A percentile compares a stretch with the other conserved stretches of the same genome.
phyloP scores from a whole-genome alignment of 2,329 filamentous ascomycete genomes.

The Cladosporium austrohemisphaericum region DNA sequence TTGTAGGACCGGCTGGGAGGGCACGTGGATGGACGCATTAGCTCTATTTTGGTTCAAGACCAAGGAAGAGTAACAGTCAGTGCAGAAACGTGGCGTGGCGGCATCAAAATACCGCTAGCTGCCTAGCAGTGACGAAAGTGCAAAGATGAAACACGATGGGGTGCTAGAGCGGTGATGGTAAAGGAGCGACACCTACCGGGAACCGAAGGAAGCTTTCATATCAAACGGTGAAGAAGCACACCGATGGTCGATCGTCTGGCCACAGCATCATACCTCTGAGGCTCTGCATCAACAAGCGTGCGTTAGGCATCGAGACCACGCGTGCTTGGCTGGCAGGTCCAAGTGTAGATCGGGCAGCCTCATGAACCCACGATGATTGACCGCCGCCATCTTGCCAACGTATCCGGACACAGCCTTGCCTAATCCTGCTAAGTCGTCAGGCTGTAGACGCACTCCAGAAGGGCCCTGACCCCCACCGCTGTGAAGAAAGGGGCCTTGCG shows the following conservation, averaged over 20 bases:
- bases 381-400: slow-evolving; percentile 8
- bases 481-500: slow-evolving; percentile 16
- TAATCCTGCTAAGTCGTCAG: slow-evolving; percentile 11
- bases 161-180: slow-evolving; percentile 6
- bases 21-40: slow-evolving; percentile 13
- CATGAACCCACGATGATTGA: slow-evolving; percentile 15
- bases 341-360: slow-evolving; percentile 9
- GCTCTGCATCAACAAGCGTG: slow-evolving; percentile 1
- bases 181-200: not conserved
- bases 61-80: slow-evolving; percentile 12
- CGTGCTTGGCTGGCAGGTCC: slow-evolving; percentile 5
- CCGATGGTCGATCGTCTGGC: not conserved
- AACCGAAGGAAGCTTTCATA: not conserved
- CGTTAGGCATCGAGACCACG: slow-evolving; percentile 2
- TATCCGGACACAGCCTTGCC: slow-evolving; percentile 3
- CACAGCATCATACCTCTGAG: not conserved
- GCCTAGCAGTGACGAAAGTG: slow-evolving; percentile 12
- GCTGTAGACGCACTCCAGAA: not conserved
- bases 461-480: not conserved
- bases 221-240: slow-evolving; percentile 1
- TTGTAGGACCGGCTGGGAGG: slow-evolving; percentile 8
- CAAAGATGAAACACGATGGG: slow-evolving; percentile 11
- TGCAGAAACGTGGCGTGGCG: slow-evolving; percentile 15
- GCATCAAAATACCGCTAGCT: slow-evolving; percentile 15
- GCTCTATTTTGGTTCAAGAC: slow-evolving; percentile 9